A percentile compares a stretch with the other conserved stretches of the same genome.
Evolutionary conservation across 2,329 filamentous ascomycete genomes (phyloP).

Genomic region (Fusarium buharicum): DNA sequence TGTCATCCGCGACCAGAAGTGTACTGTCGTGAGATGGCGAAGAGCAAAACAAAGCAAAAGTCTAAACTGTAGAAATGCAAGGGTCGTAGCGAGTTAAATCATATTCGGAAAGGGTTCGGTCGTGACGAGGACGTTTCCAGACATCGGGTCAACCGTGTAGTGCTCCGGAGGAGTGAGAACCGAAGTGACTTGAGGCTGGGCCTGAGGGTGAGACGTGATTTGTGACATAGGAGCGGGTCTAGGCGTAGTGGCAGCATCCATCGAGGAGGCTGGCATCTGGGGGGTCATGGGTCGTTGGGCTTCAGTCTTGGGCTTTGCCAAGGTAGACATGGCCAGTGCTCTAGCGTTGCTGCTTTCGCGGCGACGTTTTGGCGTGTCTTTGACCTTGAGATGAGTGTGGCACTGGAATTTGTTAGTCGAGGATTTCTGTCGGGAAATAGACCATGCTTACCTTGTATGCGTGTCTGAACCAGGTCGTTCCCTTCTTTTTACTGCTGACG

Average conservation of each 20-base stretch:
- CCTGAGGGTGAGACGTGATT: slow-evolving; percentile 43
- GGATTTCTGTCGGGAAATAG: neutral
- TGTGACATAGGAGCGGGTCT: slow-evolving; percentile 45
- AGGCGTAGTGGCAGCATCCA: slow-evolving; percentile 40
- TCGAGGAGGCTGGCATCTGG: slow-evolving; percentile 41
- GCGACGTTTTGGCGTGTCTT: slow-evolving; percentile 74
- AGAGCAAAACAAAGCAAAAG: slow-evolving; percentile 35
- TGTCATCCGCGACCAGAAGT: slow-evolving; percentile 39
- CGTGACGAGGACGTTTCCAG: slow-evolving; percentile 40
- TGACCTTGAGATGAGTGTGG: slow-evolving; percentile 76
- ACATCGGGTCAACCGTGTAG: slow-evolving; percentile 38
- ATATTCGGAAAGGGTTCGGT: slow-evolving; percentile 46
- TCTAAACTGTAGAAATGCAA: slow-evolving; percentile 31
- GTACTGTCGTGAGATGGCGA: slow-evolving; percentile 39
- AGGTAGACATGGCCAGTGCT: slow-evolving; percentile 54
- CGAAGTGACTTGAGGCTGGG: slow-evolving; percentile 43
- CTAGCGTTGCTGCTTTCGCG: slow-evolving; percentile 69
- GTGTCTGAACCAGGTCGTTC: slow-evolving; percentile 91
- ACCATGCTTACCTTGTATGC: slow-evolving; percentile 77
- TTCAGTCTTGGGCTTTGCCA: slow-evolving; percentile 61
- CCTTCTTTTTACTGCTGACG: slow-evolving; percentile 89
- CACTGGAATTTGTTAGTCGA: slow-evolving; percentile 60
- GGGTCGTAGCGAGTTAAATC: slow-evolving; percentile 42
- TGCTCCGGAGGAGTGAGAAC: slow-evolving; percentile 34
- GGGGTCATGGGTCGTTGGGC: slow-evolving; percentile 51